These are phyloP conservation scores for Centrapalus pauciflorus DNA, from an alignment of 129 eudicot genomes.

Conservation along the genomic window DNA sequence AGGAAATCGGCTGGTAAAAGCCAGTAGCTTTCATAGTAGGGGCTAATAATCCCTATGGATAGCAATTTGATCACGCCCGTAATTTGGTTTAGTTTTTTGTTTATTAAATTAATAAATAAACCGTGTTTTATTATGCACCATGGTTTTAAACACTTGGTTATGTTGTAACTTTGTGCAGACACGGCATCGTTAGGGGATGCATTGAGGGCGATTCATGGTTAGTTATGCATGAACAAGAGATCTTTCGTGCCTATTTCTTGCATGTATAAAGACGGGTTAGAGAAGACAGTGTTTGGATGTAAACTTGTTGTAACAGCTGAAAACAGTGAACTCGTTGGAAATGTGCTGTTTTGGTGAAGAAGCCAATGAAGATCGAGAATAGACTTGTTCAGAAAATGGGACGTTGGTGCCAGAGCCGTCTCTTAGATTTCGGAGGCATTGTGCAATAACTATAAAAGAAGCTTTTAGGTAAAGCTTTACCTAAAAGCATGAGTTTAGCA, in stretches of 20 bases:
- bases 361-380: constrained; percentile 74
- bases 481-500: too few relatives aligned
- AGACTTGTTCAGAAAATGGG: constrained; percentile 61
- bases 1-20: too few relatives aligned
- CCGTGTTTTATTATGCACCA: too few relatives aligned
- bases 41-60: too few relatives aligned
- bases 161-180: constrained; percentile 54
- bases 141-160: too few relatives aligned
- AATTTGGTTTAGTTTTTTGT: not conserved
- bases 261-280: constrained; percentile 62
- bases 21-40: too few relatives aligned
- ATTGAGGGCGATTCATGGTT: constrained; percentile 93
- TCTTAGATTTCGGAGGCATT: too few relatives aligned
- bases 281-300: constrained; percentile 63
- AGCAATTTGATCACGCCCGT: too few relatives aligned
- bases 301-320: constrained; percentile 61
- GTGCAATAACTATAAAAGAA: too few relatives aligned
- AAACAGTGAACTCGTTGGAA: constrained; percentile 53
- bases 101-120: too few relatives aligned
- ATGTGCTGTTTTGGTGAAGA: constrained; percentile 63
- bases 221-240: constrained; percentile 73
- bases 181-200: constrained; percentile 96
- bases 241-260: constrained; percentile 55
- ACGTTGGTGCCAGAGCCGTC: too few relatives aligned
- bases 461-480: too few relatives aligned